These are phyloP conservation scores for Neurospora tetrasperma DNA, from an alignment of 495 filamentous ascomycete species.

Conservation along the genomic window DNA sequence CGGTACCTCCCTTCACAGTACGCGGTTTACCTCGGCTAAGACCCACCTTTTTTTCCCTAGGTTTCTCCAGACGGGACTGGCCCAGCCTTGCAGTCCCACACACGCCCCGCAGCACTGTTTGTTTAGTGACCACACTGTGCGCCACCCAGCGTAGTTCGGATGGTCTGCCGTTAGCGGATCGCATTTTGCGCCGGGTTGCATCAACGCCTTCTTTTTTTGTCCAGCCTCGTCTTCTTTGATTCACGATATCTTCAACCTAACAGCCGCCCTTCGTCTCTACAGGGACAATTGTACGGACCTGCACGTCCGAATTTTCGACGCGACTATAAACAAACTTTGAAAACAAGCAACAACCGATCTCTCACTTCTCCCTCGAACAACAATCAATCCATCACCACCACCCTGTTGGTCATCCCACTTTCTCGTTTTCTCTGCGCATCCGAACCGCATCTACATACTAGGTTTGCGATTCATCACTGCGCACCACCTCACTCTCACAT, in stretches of 20 bases:
- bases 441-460: neutral
- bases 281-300: neutral
- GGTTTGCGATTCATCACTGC: neutral
- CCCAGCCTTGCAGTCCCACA: neutral
- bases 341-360: neutral
- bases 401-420: neutral
- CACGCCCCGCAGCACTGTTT: neutral
- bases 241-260: conserved; percentile 1
- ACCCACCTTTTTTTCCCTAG: neutral
- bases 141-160: neutral
- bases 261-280: neutral
- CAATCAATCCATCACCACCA: neutral
- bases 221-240: neutral
- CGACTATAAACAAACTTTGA: neutral
- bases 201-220: neutral
- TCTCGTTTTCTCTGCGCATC: neutral
- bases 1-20: neutral
- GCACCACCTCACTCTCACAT: neutral
- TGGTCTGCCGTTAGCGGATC: neutral
- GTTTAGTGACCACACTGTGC: neutral
- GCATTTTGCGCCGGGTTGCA: neutral
- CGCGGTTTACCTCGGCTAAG: neutral
- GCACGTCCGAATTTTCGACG: neutral
- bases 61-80: neutral
- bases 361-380: neutral